These are phyloP conservation scores for Aspergillus transmontanensis DNA, from an alignment of 2,329 filamentous ascomycete species.

Conservation along the genomic window DNA sequence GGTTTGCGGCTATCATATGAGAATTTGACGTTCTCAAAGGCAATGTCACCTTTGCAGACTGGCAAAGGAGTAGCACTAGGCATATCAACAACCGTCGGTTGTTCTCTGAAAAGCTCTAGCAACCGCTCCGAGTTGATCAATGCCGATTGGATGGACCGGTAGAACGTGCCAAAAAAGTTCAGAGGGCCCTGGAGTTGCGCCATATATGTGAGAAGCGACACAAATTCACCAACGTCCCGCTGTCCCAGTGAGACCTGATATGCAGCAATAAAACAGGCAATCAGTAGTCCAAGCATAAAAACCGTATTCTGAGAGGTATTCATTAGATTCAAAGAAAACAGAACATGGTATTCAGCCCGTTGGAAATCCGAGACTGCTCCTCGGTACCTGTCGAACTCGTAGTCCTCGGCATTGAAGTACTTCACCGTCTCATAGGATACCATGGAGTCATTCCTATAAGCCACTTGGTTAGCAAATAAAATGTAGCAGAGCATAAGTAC, in stretches of 20 bases:
- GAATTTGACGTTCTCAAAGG: constrained; percentile 87
- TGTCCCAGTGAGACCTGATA: constrained; percentile 73
- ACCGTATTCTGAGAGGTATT: constrained; percentile 79
- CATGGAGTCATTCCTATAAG: constrained; percentile 81
- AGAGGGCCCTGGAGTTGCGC: constrained; percentile 77
- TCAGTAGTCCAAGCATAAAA: constrained; percentile 74
- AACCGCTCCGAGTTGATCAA: constrained; percentile 97
- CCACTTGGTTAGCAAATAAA: constrained; percentile 4
- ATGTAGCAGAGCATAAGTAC: neutral
- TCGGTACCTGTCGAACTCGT: constrained; percentile 74
- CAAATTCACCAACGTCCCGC: constrained; percentile 70
- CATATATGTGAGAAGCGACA: constrained; percentile 74
- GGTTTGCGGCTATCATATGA: constrained; percentile 85
- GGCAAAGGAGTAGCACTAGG: constrained; percentile 65
- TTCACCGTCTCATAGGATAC: constrained; percentile 97
- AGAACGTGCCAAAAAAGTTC: constrained; percentile 93
- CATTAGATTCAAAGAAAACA: constrained; percentile 76
- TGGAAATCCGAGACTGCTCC: constrained; percentile 72
- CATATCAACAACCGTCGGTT: constrained; percentile 84
- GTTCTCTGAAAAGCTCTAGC: constrained; percentile 93
- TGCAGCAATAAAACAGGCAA: constrained; percentile 72
- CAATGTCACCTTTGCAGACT: constrained; percentile 76
- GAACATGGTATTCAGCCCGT: constrained; percentile 72
- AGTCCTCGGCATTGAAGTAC: constrained; percentile 83
- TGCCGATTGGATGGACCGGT: constrained; percentile 90